phyloP scores from a whole-genome alignment of 768 basidiomycete genomes.

The Xanthoconium purpureum region DNA sequence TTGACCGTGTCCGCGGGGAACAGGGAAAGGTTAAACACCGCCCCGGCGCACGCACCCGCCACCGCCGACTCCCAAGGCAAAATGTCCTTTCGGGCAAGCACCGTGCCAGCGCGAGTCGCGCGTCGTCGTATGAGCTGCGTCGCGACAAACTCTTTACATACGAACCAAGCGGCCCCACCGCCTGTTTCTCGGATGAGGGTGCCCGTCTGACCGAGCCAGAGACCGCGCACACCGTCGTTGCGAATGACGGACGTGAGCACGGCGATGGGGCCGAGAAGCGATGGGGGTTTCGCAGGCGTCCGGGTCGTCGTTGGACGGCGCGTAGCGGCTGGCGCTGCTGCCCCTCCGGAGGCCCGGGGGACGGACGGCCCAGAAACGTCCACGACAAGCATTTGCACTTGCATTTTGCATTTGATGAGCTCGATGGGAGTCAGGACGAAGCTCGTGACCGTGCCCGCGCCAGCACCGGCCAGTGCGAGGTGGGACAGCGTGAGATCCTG shows the following conservation, averaged over 20 bases:
- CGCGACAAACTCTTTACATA: conserved; percentile 77
- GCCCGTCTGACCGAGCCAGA: conserved; percentile 97
- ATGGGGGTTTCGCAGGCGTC: conserved; percentile 6
- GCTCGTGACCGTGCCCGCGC: conserved; percentile 82
- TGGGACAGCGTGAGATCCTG: conserved; percentile 60
- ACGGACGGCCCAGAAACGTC: conserved; percentile 13
- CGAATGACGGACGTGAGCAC: conserved; percentile 64
- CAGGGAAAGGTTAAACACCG: conserved; percentile 77
- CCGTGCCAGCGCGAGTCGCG: conserved; percentile 19
- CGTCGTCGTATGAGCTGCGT: conserved; percentile 56
- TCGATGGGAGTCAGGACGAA: conserved; percentile 92
- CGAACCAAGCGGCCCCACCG: conserved; percentile 89
- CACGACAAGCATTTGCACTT: conserved; percentile 79
- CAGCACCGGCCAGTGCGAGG: conserved; percentile 75
- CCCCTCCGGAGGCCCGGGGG: conserved; percentile 9
- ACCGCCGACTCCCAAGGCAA: conserved; percentile 79
- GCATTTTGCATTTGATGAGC: conserved; percentile 97
- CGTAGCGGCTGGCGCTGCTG: conserved; percentile 11
- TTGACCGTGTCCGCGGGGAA: conserved; percentile 97
- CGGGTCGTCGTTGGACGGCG: neutral
- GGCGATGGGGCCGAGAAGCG: conserved; percentile 69
- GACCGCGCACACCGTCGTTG: conserved; percentile 69
- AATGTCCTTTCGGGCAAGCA: conserved; percentile 45
- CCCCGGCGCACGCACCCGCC: conserved; percentile 83
- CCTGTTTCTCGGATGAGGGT: conserved; percentile 93